Evolutionary conservation across 768 basidiomycete species (phyloP), one percentile per base, ranked within the genome.

Genomic region (Podaxis carcinomalis): DNA sequence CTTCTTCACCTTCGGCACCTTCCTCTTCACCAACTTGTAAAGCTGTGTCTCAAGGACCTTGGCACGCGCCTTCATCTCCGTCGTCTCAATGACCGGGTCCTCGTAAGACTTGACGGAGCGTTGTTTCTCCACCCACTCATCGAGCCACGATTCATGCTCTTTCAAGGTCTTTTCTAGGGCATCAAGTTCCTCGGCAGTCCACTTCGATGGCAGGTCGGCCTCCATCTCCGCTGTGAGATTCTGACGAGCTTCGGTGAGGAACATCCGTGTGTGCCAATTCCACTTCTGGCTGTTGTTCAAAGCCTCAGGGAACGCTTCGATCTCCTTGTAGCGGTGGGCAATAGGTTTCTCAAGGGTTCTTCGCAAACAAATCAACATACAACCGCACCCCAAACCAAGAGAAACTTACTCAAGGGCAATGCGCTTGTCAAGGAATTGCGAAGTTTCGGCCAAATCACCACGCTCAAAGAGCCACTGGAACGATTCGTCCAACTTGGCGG

Each of bases 191-290:
- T 87, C 90, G 14, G 78, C 70, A 0, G 94, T 95, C 85, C 90
- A 97, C 69, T 90, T 92, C 0, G 89, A 86, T 0, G 85, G 86
- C 5, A 86, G 73, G 4, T 80, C 87, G 0, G 78, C 80, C 9
- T 80, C 78, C 13, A 79, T 74, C 65, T 91, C 90, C 2, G 75
- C 73, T 1, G 92, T 92, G 47, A 90, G 74, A 72, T 96, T 95
- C 60, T 79, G 70, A 5, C 80, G 79, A 23, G 95, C 95, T 56
- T 93, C 90, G 0, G 80, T 75, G 28, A 97, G 81, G 88, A 98
- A 99, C n/a, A 91, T 72, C 14, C 81, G 87, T 61, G 85, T 90
- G 73, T 81, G 88, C 91, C 85, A 99, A 75, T 86, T 93, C 90
- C 86, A 89, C 84, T 86, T 89, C 70, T 92, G 90, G 61, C 84